Evolutionary conservation across 2,329 filamentous ascomycete genomes (phyloP).

Genomic region (Claviceps arundinis): DNA sequence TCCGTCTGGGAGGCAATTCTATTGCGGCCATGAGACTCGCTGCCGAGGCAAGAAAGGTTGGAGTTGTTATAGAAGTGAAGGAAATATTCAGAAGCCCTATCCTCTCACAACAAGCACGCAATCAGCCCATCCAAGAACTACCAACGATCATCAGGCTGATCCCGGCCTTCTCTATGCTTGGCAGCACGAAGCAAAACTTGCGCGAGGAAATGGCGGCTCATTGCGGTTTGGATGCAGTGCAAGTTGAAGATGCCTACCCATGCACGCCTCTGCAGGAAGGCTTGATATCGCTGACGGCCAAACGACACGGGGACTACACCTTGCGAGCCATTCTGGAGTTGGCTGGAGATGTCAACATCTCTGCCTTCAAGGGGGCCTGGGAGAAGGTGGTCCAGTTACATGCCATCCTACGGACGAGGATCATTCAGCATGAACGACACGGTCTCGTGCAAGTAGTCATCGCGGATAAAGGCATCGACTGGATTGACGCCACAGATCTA

Average conservation of each 20-base stretch:
- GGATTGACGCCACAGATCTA: conserved; percentile 13
- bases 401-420: conserved; percentile 29
- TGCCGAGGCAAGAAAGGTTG: conserved; percentile 6
- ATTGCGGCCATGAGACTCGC: conserved; percentile 14
- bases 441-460: conserved; percentile 32
- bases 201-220: not conserved
- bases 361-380: conserved; percentile 8
- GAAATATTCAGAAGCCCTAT: conserved; percentile 10
- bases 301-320: conserved; percentile 22
- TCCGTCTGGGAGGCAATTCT: conserved; percentile 18
- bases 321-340: conserved; percentile 9
- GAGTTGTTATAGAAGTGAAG: conserved; percentile 9
- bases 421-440: conserved; percentile 26
- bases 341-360: conserved; percentile 1
- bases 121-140: not conserved
- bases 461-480: conserved; percentile 17
- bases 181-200: not conserved
- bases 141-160: not conserved
- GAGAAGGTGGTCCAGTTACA: not conserved
- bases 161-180: not conserved
- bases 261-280: conserved; percentile 26
- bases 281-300: conserved; percentile 21
- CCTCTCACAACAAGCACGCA: not conserved
- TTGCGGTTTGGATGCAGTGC: not conserved
- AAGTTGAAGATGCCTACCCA: conserved; percentile 9